Evolutionary conservation across 306 rosid genomes (phyloP).

Genomic region (Cucumis cinereus): DNA sequence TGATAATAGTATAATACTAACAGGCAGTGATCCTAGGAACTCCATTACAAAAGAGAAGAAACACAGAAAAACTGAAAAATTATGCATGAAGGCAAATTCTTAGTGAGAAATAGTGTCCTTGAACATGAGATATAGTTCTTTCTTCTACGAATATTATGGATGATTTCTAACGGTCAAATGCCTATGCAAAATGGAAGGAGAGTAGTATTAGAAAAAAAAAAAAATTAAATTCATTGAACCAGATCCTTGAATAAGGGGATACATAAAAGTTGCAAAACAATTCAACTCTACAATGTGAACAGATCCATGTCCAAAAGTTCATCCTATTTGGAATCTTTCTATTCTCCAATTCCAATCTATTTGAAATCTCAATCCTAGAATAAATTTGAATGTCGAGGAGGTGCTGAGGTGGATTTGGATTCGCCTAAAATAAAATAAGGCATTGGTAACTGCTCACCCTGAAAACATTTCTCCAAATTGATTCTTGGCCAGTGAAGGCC

Average conservation of each 20-base stretch:
- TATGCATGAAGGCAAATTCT: neutral
- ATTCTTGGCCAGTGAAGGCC: constrained; percentile 91
- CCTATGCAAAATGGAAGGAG: neutral
- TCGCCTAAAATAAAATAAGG: neutral
- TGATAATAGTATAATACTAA: neutral
- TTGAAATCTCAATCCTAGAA: neutral
- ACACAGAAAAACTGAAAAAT: neutral
- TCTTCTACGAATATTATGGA: neutral
- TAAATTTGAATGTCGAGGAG: neutral
- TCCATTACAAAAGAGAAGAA: neutral
- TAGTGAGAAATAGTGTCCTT: neutral
- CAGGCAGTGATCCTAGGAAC: neutral
- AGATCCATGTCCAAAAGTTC: neutral
- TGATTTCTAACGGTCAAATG: neutral
- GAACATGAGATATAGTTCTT: neutral
- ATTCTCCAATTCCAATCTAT: neutral
- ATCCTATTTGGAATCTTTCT: neutral
- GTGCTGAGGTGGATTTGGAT: neutral
- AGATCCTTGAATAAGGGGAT: neutral
- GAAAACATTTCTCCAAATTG: constrained; percentile 87
- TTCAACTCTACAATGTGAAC: neutral
- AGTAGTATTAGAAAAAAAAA: neutral
- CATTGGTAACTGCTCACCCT: constrained; percentile 29
- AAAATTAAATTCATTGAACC: neutral
- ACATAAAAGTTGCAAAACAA: neutral